Percentiles rank a stretch among this genome's conserved stretches.
These are phyloP conservation scores for Auricularia sp. DNA, from an alignment of 768 basidiomycete genomes.

Conservation along the genomic window DNA sequence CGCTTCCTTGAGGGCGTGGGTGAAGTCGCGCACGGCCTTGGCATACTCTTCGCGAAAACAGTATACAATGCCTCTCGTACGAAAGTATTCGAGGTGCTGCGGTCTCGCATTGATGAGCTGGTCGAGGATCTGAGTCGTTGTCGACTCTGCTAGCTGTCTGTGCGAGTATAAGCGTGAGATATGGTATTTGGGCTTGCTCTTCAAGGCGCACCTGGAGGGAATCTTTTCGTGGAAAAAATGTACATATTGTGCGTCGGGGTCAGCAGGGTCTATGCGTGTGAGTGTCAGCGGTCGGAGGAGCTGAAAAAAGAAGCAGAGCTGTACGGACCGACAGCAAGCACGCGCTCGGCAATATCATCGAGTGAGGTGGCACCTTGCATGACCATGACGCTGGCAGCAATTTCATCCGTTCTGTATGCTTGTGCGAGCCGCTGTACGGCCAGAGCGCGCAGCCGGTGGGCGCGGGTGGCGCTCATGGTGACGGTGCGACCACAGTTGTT, in stretches of 20 bases:
- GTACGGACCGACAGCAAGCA: slow-evolving; percentile 55
- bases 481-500: slow-evolving; percentile 56
- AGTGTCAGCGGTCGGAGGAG: not conserved
- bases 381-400: slow-evolving; percentile 87
- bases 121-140: slow-evolving; percentile 67
- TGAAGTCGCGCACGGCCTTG: slow-evolving; percentile 70
- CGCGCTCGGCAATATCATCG: slow-evolving; percentile 84
- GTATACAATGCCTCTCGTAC: slow-evolving; percentile 85
- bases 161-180: slow-evolving; percentile 10
- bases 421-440: slow-evolving; percentile 82
- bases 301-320: not conserved
- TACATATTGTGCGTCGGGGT: slow-evolving; percentile 76
- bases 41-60: slow-evolving; percentile 79
- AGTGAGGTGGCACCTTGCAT: slow-evolving; percentile 93
- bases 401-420: slow-evolving; percentile 81
- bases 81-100: slow-evolving; percentile 72
- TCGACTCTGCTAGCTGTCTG: slow-evolving; percentile 80
- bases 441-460: slow-evolving; percentile 68
- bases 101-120: slow-evolving; percentile 66
- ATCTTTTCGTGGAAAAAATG: slow-evolving; percentile 95
- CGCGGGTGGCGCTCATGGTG: slow-evolving; percentile 75
- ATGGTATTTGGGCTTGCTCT: too few species aligned
- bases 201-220: slow-evolving; percentile 64
- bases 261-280: slow-evolving; percentile 49
- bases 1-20: slow-evolving; percentile 68